Percentiles rank a stretch among this genome's conserved stretches.
phyloP scores from a whole-genome alignment of 441 rosid species.

The Brassica hybrid region DNA sequence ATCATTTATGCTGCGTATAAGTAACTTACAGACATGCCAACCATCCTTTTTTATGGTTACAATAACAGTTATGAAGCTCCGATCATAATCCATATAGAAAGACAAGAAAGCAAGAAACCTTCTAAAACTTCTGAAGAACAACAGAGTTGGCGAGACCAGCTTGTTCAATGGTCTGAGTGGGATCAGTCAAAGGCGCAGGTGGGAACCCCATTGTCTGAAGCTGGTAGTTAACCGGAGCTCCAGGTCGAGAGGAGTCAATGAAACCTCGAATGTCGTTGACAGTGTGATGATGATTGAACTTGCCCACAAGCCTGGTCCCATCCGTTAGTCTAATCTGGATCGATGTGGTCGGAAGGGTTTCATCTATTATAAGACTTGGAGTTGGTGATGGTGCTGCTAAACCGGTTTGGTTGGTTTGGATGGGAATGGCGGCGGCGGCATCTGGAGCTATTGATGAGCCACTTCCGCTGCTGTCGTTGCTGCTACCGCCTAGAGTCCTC shows the following conservation, averaged over 20 bases:
- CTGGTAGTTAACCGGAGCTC: constrained; percentile 61
- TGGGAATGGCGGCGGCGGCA: constrained; percentile 35
- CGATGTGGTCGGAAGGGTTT: constrained; percentile 73
- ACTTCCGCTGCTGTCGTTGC: constrained; percentile 49
- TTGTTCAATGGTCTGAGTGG: constrained; percentile 68
- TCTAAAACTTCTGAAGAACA: constrained; percentile 77
- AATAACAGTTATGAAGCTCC: constrained; percentile 21
- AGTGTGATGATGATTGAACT: constrained; percentile 75
- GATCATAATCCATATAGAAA: constrained; percentile 5
- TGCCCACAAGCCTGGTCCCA: constrained; percentile 74
- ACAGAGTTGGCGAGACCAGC: constrained; percentile 92
- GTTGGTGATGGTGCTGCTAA: constrained; percentile 24
- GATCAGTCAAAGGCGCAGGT: constrained; percentile 71
- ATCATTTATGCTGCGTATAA: constrained; percentile 21
- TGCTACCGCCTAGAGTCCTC: constrained; percentile 73
- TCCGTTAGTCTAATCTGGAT: constrained; percentile 90
- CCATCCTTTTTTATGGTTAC: constrained; percentile 20
- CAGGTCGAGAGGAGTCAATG: constrained; percentile 80
- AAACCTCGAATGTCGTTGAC: constrained; percentile 64
- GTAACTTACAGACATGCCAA: constrained; percentile 34
- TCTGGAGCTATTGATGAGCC: constrained; percentile 37
- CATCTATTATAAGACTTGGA: constrained; percentile 57
- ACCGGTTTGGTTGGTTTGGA: constrained; percentile 42
- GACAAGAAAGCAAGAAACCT: not conserved
- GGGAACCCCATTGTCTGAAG: constrained; percentile 96